Evolutionary conservation across 768 basidiomycete species (phyloP), one percentile per base, ranked within the genome.

Genomic region (Udeniomyces megalosporus): DNA sequence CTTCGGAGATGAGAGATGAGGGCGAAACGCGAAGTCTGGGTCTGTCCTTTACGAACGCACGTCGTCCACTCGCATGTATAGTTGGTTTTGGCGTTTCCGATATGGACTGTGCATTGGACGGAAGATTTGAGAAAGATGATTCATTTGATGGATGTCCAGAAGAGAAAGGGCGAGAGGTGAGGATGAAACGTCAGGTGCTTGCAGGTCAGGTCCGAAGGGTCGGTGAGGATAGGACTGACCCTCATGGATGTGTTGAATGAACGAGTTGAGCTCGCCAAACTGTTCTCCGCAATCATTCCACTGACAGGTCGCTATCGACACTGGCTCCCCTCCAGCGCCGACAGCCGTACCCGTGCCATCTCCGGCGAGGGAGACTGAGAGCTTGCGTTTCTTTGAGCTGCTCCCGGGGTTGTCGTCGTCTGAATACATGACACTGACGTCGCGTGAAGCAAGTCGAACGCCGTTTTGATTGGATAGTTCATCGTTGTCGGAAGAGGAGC

Each of bases 21-120:
- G 5, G 90, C 88, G 67, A 91, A 93, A 28, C 88, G 81, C 4
- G 86, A 88, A 0, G 86, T 87, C 71, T 95, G 91, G 0, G 84
- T 79, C 55, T 90, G 78, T 3, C 89, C 88, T 57, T 84, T 78
- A 20, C 91, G 80, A 22, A 76, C 76, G 74, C 91, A 96, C 4
- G 82, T 82, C 22, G 80, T 74, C 91, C 91, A 96, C 77, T 89
- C 84, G 72, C 91, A 96, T 29, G 83, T 83, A 71, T 91, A 90
- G 67, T 80, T 83, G 15, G 87, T 84, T 73, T 88, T 86, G 74
- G 86, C 82, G 55, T 51, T n/a, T 12, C 82, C 85, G 71, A 91
- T 85, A 71, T 90, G 88, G 46, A 80, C 87, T 89, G 69, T n/a
- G n/a, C n/a, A n/a, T n/a, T n/a, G n/a, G n/a, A n/a, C n/a, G n/a